Conservation (phyloP, 2,329 filamentous ascomycete genomes). For the Diaporthe velutina region DNA sequence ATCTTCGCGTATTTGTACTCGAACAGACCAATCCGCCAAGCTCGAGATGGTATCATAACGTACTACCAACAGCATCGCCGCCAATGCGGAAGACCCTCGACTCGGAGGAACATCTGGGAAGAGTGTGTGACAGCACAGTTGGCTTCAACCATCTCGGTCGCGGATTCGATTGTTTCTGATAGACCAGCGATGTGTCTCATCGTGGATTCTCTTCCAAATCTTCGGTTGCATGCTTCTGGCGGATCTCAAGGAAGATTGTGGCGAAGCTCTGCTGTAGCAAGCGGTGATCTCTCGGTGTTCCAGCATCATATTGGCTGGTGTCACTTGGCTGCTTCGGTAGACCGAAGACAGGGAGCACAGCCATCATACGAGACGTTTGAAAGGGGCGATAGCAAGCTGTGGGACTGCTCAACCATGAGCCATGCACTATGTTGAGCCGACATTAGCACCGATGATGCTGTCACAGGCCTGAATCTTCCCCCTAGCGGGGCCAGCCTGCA, state of each 20-base stretch:
- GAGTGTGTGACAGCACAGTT: too few relatives aligned
- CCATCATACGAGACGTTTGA: background rate
- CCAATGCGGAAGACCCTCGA: background rate
- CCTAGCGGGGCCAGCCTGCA: constrained; percentile 1
- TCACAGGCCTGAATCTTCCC: background rate
- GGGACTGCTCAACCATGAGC: background rate
- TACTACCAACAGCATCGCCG: background rate
- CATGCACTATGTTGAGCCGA: background rate
- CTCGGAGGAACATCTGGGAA: background rate
- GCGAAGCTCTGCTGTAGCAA: background rate
- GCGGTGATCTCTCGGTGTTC: constrained; percentile 8
- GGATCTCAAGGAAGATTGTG: background rate
- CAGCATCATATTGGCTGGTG: background rate
- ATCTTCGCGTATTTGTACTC: background rate
- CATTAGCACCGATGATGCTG: background rate
- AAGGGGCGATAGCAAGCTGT: background rate
- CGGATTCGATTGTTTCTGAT: background rate
- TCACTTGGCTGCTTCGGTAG: constrained; percentile 12
- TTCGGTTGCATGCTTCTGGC: background rate
- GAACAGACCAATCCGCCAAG: background rate
- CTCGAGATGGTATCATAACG: background rate
- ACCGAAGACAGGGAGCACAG: background rate
- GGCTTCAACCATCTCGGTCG: background rate
- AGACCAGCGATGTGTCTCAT: background rate
- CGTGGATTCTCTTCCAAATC: background rate